Evolutionary conservation across 2,329 filamentous ascomycete species (phyloP), one percentile per base, ranked within the genome.

Genomic region (Atkinsonella hypoxylon): DNA sequence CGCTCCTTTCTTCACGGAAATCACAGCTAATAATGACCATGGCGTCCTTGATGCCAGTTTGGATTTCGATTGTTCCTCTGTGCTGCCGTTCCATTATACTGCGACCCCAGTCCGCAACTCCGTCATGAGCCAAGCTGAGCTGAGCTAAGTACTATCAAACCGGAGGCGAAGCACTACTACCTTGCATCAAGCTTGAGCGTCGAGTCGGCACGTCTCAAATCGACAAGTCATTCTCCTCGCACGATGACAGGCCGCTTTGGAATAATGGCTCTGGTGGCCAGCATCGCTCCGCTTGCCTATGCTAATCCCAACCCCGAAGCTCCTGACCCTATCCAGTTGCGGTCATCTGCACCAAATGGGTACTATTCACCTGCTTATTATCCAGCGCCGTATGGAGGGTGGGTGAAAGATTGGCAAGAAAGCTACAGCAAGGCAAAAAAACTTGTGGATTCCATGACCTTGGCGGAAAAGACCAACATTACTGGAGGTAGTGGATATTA

Each of bases 391-490:
- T 77, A 81, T 48, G 85, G 85, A 47, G 87, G 86, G 39, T 89
- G 86, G 82, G 68, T 76, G 0, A 67, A 75, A 6, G 77, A 78
- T 51, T 91, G 87, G 87, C 70, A 70, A 20, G 77, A 77, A 17
- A 83, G 84, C 57, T 91, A 89, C 61, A 69, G 69, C 48, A 88
- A 85, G 59, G 87, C 87, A 1, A 74, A 81, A 51, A 65, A 71
- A 3, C 65, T 90, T 13, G 86, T 91, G 15, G 77, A 79, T 49
- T 77, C 80, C 45, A 87, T 91, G 85, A 90, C 85, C 0, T 66
- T 91, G 51, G 85, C 85, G 2, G 87, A 90, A 63, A 91, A 90
- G 68, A 82, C 84, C 3, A 90, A 89, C 61, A 74, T 89, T 48
- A 89, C 85, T 0, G 78, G 78, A 1, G 86, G 86, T 3, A 83